phyloP scores from a whole-genome alignment of 257 asterid genomes.

The Schizonepeta tenuifolia region DNA sequence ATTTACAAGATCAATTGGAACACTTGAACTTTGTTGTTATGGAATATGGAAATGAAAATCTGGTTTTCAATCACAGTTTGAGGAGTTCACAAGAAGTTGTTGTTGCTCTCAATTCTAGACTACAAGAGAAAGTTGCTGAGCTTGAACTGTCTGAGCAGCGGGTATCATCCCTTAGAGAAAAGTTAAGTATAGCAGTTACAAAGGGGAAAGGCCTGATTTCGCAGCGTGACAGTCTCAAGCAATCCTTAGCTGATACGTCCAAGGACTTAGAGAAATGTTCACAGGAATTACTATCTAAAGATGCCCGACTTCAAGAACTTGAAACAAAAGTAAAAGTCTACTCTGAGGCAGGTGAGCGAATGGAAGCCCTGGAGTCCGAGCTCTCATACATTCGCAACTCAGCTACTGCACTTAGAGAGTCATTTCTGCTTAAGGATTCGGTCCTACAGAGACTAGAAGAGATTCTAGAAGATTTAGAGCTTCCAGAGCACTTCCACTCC shows the following conservation, averaged over 20 bases:
- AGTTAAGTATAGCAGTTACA: constrained; percentile 92
- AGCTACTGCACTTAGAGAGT: constrained; percentile 91
- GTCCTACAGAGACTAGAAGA: constrained; percentile 95
- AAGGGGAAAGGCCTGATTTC: constrained; percentile 94
- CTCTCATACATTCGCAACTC: constrained; percentile 98
- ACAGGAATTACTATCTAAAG: constrained; percentile 78
- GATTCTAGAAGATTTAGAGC: constrained; percentile 91
- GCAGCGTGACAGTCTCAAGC: constrained; percentile 95
- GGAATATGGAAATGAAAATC: constrained; percentile 70
- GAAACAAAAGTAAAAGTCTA: constrained; percentile 81
- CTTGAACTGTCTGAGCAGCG: constrained; percentile 94
- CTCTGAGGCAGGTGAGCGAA: constrained; percentile 97
- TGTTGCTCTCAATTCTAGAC: constrained; percentile 51
- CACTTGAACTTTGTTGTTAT: constrained; percentile 50
- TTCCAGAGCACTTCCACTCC: constrained; percentile 90
- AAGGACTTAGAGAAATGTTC: constrained; percentile 73
- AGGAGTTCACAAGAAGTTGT: constrained; percentile 56
- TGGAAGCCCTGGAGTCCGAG: constrained; percentile 98
- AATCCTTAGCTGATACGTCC: constrained; percentile 77
- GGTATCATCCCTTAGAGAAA: constrained; percentile 88
- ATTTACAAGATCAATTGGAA: constrained; percentile 60
- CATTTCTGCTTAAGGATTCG: constrained; percentile 97
- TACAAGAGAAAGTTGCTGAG: constrained; percentile 70
- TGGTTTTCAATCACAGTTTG: constrained; percentile 65
- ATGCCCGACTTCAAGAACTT: constrained; percentile 73